Evolutionary conservation across 352 stramenopile genomes (phyloP).

Genomic region (Poterioochromonas sp.): DNA sequence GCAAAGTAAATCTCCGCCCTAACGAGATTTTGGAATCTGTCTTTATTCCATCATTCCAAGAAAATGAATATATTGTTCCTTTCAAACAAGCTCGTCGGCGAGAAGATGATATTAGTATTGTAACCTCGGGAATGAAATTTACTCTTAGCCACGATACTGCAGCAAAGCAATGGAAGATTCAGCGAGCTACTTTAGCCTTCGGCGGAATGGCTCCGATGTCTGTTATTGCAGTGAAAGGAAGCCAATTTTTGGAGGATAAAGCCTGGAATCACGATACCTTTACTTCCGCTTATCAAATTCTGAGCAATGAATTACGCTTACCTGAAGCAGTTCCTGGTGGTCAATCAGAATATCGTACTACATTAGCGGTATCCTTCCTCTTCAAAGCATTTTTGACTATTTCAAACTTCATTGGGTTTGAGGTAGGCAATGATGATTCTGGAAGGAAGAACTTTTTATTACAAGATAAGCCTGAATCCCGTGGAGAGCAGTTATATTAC

Average conservation of each 20-base stretch:
- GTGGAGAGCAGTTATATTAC: slow-evolving; percentile 40
- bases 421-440: neutral
- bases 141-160: slow-evolving; percentile 49
- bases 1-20: slow-evolving; percentile 71
- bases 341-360: slow-evolving; percentile 85
- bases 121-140: slow-evolving; percentile 82
- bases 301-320: slow-evolving; percentile 77
- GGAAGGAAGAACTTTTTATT: slow-evolving; percentile 49
- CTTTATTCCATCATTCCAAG: slow-evolving; percentile 38
- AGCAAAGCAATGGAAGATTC: slow-evolving; percentile 45
- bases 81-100: slow-evolving; percentile 88
- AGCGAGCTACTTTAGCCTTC: slow-evolving; percentile 56
- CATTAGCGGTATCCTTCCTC: slow-evolving; percentile 81
- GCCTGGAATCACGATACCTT: slow-evolving; percentile 56
- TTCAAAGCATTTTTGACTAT: slow-evolving; percentile 72
- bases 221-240: slow-evolving; percentile 31
- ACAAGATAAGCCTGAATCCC: slow-evolving; percentile 51
- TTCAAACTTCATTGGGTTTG: neutral
- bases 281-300: slow-evolving; percentile 60
- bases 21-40: slow-evolving; percentile 58
- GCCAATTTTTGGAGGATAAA: slow-evolving; percentile 56
- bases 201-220: slow-evolving; percentile 63
- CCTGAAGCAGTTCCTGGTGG: slow-evolving; percentile 76
- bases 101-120: slow-evolving; percentile 95
- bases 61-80: slow-evolving; percentile 80